Base-by-base conservation (phyloP, 169 alveolate species). In the Eimeria zaria region DNA sequence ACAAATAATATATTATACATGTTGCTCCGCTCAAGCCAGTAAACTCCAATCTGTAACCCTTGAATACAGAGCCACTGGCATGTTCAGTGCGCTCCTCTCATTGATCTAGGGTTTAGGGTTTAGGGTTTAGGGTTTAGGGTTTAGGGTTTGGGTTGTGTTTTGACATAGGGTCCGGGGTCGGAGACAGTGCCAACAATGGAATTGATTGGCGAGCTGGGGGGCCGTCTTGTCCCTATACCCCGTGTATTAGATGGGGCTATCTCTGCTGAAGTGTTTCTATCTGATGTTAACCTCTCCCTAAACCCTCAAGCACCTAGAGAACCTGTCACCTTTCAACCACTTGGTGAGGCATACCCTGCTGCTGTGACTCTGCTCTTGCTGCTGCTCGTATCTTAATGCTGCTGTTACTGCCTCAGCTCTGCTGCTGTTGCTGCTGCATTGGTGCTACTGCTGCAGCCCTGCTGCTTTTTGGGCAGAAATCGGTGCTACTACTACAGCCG, bases 281-380 rank as follows among this genome's bases (percentile, higher is more conserved):
- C 74, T 22, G 95, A 90, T 39, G 27, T 41, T 9, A 90, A 90
- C 46, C 41, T 90, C 36, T 90, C 95, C 1, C 58, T 73, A 14
- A 22, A 71, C 39, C 89, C 95, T 2, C 73, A 27, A 11, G 95
- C 95, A 2, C 76, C 95, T 33, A 73, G 71, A 8, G n/a, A 69
- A 1, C 95, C 95, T 36, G 55, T 71, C 62, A 90, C 95, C 36
- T 90, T 90, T 62, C 51, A 27, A 62, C 74, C 89, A 39, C 95
- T 90, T 58, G 51, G 95, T 90, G 71, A 27, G 88, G 2, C 69
- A 18, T 41, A 46, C 55, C 16, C 69, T 46, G 89, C 89, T 78
- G 89, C 48, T n/a, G 24, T 41, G 36, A 27, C 60, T 5, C 24
- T 41, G 18, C 27, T 9, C 27, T 8, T 78, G 89, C 41, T 78